Percentiles rank a stretch among this genome's conserved stretches.
Conservation (phyloP, 352 stramenopile genomes). For the Pythium periplocum region DNA sequence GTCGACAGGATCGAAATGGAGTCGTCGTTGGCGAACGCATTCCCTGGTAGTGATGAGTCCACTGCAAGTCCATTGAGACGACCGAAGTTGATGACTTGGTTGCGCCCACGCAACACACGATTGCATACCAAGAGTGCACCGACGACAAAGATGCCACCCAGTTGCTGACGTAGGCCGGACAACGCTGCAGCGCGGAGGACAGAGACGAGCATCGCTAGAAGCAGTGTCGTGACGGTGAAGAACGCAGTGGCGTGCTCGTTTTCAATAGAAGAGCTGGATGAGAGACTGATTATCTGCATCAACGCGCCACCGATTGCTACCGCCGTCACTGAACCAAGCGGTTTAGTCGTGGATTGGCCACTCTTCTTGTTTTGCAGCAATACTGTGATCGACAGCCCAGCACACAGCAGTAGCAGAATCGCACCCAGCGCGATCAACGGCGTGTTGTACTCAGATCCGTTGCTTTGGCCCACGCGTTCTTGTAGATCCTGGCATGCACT, state of each 20-base stretch:
- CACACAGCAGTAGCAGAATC: slow-evolving; percentile 26
- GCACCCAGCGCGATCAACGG: slow-evolving; percentile 33
- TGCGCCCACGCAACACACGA: slow-evolving; percentile 64
- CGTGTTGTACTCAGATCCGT: slow-evolving; percentile 74
- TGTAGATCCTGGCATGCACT: slow-evolving; percentile 43
- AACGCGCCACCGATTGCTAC: neutral
- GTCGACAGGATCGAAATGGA: slow-evolving; percentile 81
- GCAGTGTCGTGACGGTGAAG: slow-evolving; percentile 56
- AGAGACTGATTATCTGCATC: slow-evolving; percentile 56
- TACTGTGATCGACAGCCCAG: neutral
- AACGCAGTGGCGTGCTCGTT: slow-evolving; percentile 86
- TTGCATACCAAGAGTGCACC: slow-evolving; percentile 32
- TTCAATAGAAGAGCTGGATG: slow-evolving; percentile 84
- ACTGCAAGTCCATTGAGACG: slow-evolving; percentile 57
- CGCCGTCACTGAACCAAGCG: no score
- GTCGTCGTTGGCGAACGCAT: slow-evolving; percentile 72
- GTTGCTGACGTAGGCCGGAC: neutral
- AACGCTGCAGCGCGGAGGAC: neutral
- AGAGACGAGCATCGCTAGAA: slow-evolving; percentile 23
- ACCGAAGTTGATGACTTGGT: slow-evolving; percentile 88
- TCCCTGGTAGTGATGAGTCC: slow-evolving; percentile 38
- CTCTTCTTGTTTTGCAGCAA: no score
- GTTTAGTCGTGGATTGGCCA: no score
- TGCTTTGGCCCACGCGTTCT: slow-evolving; percentile 42
- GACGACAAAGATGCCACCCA: slow-evolving; percentile 15